Evolutionary conservation across 2,329 filamentous ascomycete genomes (phyloP).

Genomic region (Colletotrichum aenigma): DNA sequence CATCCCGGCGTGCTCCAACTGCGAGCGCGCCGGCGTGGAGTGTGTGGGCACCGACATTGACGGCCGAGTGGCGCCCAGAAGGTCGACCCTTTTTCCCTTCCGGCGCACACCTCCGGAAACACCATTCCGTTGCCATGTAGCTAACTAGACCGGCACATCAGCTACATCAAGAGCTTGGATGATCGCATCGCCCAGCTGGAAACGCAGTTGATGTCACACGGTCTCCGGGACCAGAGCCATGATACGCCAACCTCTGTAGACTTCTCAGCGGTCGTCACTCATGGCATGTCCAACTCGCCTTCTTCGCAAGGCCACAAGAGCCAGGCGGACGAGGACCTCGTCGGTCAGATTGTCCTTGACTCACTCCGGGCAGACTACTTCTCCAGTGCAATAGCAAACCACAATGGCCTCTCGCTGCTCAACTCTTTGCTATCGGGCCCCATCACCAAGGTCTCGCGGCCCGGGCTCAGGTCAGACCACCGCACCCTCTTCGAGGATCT

Average conservation of each 20-base stretch:
- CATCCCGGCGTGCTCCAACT: slow-evolving; percentile 17
- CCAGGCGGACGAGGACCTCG: neutral
- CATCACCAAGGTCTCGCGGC: neutral
- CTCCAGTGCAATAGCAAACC: neutral
- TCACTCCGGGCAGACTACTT: neutral
- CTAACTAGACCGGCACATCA: neutral
- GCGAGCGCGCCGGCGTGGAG: slow-evolving; percentile 5
- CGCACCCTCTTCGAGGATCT: slow-evolving; percentile 18
- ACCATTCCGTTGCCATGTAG: neutral
- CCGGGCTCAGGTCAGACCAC: neutral
- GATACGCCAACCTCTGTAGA: neutral
- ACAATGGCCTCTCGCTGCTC: slow-evolving; percentile 6
- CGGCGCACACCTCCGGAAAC: neutral
- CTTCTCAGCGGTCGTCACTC: neutral
- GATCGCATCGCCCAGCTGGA: slow-evolving; percentile 28
- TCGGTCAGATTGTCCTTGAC: neutral
- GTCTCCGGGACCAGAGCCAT: neutral
- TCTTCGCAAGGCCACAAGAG: neutral
- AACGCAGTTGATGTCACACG: slow-evolving; percentile 1
- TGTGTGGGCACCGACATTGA: slow-evolving; percentile 20
- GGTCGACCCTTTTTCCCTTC: neutral
- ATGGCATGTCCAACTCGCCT: neutral
- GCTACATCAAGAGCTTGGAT: slow-evolving; percentile 29
- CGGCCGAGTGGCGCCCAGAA: slow-evolving; percentile 14
- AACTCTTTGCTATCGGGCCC: slow-evolving; percentile 9